phyloP scores from a whole-genome alignment of 495 filamentous ascomycete species.

The Chlorociboria aeruginascens region DNA sequence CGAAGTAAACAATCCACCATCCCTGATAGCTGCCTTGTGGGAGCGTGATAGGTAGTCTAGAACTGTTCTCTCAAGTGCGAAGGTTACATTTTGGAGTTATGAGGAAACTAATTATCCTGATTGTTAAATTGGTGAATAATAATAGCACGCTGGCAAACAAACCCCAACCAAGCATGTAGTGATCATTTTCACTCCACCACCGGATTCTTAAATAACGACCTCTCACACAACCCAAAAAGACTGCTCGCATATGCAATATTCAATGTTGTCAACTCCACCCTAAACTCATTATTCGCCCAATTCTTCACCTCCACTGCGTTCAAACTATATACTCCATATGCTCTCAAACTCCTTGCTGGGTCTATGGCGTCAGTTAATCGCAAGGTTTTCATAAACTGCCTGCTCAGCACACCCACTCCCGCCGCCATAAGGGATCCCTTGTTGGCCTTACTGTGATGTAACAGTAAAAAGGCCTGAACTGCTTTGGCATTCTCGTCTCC shows the following conservation, averaged over 20 bases:
- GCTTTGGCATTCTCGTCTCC: too few species aligned
- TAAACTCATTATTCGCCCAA: slow-evolving; percentile 31
- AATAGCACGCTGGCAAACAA: too few species aligned
- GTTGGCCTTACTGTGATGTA: neutral
- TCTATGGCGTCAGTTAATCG: slow-evolving; percentile 28
- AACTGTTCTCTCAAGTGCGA: too few species aligned
- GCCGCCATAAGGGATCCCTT: neutral
- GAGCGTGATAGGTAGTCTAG: too few species aligned
- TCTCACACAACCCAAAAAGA: slow-evolving; percentile 2
- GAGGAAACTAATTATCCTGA: too few species aligned
- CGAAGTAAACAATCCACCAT: too few species aligned
- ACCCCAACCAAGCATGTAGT: too few species aligned
- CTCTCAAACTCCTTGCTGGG: slow-evolving; percentile 17
- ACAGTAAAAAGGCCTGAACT: neutral
- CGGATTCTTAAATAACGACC: neutral
- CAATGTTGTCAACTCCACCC: slow-evolving; percentile 19
- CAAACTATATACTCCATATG: slow-evolving; percentile 35
- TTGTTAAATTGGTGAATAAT: too few species aligned
- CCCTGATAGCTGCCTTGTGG: too few species aligned
- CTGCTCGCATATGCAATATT: slow-evolving; percentile 14
- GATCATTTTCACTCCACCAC: neutral
- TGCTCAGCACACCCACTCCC: neutral
- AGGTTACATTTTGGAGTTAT: too few species aligned
- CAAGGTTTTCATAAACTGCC: slow-evolving; percentile 23
- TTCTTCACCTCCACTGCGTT: slow-evolving; percentile 36